These are phyloP conservation scores for Entoloma clypeatum DNA, from an alignment of 1,284 basidiomycete species.

Conservation along the genomic window DNA sequence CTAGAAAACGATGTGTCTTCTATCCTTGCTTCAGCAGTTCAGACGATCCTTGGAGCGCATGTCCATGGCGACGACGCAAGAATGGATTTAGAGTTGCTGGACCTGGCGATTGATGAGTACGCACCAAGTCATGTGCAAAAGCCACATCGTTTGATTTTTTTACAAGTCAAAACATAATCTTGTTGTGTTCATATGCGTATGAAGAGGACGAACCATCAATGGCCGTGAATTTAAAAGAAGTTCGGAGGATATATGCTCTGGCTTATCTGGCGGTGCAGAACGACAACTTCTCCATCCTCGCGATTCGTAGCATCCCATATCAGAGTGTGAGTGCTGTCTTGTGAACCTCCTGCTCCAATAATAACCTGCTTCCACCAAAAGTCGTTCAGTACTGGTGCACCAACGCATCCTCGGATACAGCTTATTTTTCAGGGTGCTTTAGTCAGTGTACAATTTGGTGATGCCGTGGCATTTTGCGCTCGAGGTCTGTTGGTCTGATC, in stretches of 20 bases:
- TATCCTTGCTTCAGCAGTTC: conserved; percentile 40
- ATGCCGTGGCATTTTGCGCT: conserved; percentile 70
- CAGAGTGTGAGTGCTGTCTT: conserved; percentile 54
- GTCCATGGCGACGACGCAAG: conserved; percentile 39
- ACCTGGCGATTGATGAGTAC: conserved; percentile 61
- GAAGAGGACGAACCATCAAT: conserved; percentile 43
- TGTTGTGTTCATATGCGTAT: conserved; percentile 67
- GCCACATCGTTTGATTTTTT: conserved; percentile 4
- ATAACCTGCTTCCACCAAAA: conserved; percentile 37
- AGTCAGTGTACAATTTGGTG: conserved; percentile 67
- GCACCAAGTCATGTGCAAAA: conserved; percentile 16
- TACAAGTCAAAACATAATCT: conserved; percentile 49
- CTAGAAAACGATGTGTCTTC: conserved; percentile 51
- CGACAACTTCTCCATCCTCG: conserved; percentile 42
- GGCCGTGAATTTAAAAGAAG: conserved; percentile 38
- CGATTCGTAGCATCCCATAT: conserved; percentile 62
- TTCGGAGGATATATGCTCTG: conserved; percentile 63
- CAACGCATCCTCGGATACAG: conserved; percentile 65
- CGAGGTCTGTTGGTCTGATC: conserved; percentile 41
- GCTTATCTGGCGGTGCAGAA: conserved; percentile 43
- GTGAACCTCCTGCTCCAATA: background rate
- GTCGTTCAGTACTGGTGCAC: conserved; percentile 58
- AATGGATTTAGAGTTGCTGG: conserved; percentile 66
- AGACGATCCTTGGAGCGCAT: conserved; percentile 36
- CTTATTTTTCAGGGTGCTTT: conserved; percentile 54